phyloP scores from a whole-genome alignment of 768 basidiomycete species.

The Suillus americanus region DNA sequence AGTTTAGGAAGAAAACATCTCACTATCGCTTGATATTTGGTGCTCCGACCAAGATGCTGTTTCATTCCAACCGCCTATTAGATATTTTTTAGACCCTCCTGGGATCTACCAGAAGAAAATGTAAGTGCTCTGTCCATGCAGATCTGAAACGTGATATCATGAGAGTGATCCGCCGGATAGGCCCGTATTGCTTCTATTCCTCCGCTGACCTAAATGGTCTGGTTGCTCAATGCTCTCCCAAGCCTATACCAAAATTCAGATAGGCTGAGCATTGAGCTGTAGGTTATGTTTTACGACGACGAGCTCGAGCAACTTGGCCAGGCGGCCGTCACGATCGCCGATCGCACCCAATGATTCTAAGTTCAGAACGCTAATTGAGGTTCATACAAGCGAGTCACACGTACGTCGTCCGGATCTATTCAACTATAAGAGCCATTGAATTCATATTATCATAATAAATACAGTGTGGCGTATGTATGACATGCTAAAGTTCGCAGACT shows the following conservation, averaged over 20 bases:
- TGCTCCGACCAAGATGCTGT: not conserved
- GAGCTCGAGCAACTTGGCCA: too few relatives aligned
- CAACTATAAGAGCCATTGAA: too few relatives aligned
- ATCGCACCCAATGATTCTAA: not conserved
- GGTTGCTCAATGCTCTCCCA: too few relatives aligned
- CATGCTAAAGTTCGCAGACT: not conserved
- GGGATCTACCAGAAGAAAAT: not conserved
- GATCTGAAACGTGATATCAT: not conserved
- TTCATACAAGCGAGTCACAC: not conserved
- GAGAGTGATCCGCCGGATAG: not conserved
- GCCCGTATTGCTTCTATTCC: not conserved
- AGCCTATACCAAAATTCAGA: too few relatives aligned
- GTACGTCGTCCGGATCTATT: too few relatives aligned
- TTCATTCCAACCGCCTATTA: not conserved
- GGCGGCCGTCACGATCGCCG: not conserved
- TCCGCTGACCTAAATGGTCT: not conserved
- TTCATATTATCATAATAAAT: not conserved
- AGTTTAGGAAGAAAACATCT: not conserved
- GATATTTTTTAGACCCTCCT: not conserved
- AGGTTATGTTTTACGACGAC: not conserved
- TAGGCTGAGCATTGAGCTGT: not conserved
- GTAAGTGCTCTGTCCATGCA: not conserved
- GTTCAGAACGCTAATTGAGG: too few relatives aligned
- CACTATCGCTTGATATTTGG: not conserved
- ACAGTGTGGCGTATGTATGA: not conserved